phyloP scores from a whole-genome alignment of 345 rosid genomes.

The Ceriops decandra region DNA sequence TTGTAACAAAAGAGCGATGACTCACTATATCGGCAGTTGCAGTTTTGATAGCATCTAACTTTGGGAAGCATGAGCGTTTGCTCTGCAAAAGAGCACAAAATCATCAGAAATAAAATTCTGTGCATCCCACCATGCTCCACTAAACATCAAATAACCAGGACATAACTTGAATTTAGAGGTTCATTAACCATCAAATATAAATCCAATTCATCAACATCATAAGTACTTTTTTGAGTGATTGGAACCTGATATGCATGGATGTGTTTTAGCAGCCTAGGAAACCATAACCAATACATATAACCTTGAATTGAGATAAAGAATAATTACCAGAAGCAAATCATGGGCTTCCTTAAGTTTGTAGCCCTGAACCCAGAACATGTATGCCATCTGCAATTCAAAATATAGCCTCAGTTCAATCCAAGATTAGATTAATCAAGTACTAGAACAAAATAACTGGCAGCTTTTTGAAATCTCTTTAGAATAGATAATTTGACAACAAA shows the following conservation, averaged over 20 bases:
- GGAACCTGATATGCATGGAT: background rate
- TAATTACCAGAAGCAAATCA: slow-evolving; percentile 67
- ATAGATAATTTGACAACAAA: background rate
- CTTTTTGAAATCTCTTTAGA: too few relatives aligned
- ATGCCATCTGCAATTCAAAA: slow-evolving; percentile 62
- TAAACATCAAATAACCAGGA: too few relatives aligned
- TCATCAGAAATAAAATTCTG: too few relatives aligned
- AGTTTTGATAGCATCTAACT: slow-evolving; percentile 79
- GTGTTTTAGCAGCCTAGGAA: background rate
- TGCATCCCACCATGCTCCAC: too few relatives aligned
- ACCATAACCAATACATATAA: background rate
- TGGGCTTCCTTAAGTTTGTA: slow-evolving; percentile 79
- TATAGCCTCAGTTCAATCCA: slow-evolving; percentile 9
- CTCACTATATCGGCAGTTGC: slow-evolving; percentile 93
- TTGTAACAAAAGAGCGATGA: slow-evolving; percentile 9
- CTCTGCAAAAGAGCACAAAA: slow-evolving; percentile 44
- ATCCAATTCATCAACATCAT: slow-evolving; percentile 1
- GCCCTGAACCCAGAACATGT: slow-evolving; percentile 95
- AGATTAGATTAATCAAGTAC: slow-evolving; percentile 7
- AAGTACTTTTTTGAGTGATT: background rate
- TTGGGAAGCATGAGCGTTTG: slow-evolving; percentile 77
- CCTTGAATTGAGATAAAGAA: background rate
- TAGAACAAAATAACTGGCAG: background rate
- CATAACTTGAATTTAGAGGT: slow-evolving; percentile 1
- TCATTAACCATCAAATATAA: background rate